These are phyloP conservation scores for Fusarium incarnatum DNA, from an alignment of 2,329 filamentous ascomycete species.

Conservation along the genomic window DNA sequence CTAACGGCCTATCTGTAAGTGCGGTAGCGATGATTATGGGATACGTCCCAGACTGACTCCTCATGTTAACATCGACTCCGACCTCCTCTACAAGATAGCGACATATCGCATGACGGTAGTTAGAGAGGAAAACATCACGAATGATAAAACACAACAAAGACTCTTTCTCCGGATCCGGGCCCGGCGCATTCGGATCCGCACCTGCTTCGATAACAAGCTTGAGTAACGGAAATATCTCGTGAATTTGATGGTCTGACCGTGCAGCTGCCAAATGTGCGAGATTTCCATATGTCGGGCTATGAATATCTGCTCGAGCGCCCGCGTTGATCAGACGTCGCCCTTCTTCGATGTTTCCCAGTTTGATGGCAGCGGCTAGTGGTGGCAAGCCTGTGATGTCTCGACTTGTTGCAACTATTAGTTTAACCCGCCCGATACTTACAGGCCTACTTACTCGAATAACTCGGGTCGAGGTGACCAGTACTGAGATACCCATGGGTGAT, in stretches of 20 bases:
- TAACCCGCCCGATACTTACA: accelerated
- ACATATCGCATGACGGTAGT: not conserved
- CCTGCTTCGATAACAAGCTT: not conserved
- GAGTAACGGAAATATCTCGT: not conserved
- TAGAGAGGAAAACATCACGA: accelerated
- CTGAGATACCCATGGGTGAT: not conserved
- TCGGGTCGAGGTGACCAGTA: not conserved
- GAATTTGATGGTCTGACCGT: not conserved
- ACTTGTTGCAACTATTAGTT: not conserved
- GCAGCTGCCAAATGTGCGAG: not conserved
- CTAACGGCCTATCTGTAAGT: not conserved
- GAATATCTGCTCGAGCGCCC: not conserved
- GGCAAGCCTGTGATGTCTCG: not conserved
- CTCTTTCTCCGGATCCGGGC: not conserved
- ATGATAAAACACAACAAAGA: not conserved
- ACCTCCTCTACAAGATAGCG: not conserved
- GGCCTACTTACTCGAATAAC: not conserved
- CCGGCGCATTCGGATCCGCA: not conserved
- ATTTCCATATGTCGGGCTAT: not conserved
- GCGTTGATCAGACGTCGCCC: not conserved
- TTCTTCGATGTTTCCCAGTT: not conserved
- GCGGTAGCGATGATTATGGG: not conserved
- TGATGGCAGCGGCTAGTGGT: not conserved
- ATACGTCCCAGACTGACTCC: not conserved
- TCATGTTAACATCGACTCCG: not conserved